Percentiles rank a stretch among this genome's conserved stretches.
Evolutionary conservation across 139 green algal species (phyloP).

Genomic region (Coelastrella sp.): DNA sequence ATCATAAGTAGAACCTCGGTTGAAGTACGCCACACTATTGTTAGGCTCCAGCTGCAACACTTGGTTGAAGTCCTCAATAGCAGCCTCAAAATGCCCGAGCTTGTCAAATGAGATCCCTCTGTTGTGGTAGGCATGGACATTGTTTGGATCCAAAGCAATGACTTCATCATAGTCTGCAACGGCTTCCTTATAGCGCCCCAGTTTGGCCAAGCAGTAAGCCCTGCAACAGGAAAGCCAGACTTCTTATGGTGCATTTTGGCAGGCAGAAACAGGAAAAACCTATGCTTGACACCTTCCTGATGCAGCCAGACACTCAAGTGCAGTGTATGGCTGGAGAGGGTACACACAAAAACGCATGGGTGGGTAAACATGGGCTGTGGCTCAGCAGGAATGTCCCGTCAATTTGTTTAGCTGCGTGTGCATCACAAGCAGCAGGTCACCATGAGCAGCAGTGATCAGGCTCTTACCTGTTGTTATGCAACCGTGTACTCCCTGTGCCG

Average conservation of each 20-base stretch:
- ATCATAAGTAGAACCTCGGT: slow-evolving; percentile 65
- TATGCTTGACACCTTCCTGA: not conserved
- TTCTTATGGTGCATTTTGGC: not conserved
- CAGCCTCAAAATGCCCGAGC: slow-evolving; percentile 59
- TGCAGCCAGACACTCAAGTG: not conserved
- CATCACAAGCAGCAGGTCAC: not conserved
- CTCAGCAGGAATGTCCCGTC: no score
- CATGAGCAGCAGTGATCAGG: not conserved
- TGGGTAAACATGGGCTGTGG: no score
- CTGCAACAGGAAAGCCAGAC: slow-evolving; percentile 14
- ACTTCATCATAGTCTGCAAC: slow-evolving; percentile 73
- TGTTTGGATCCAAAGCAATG: slow-evolving; percentile 66
- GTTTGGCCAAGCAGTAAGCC: slow-evolving; percentile 85
- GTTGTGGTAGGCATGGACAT: slow-evolving; percentile 81
- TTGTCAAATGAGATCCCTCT: slow-evolving; percentile 77
- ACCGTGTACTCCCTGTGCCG: slow-evolving; percentile 48
- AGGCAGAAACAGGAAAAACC: not conserved
- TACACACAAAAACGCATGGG: no score
- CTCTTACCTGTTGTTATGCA: slow-evolving; percentile 66
- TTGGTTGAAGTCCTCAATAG: slow-evolving; percentile 68
- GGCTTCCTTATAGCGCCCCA: slow-evolving; percentile 74
- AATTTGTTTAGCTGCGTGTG: not conserved
- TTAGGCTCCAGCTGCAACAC: slow-evolving; percentile 65
- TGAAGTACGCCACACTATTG: slow-evolving; percentile 73
- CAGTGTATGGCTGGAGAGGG: no score